phyloP scores from a whole-genome alignment of 2,329 filamentous ascomycete genomes.

The Fusarium annulatum region DNA sequence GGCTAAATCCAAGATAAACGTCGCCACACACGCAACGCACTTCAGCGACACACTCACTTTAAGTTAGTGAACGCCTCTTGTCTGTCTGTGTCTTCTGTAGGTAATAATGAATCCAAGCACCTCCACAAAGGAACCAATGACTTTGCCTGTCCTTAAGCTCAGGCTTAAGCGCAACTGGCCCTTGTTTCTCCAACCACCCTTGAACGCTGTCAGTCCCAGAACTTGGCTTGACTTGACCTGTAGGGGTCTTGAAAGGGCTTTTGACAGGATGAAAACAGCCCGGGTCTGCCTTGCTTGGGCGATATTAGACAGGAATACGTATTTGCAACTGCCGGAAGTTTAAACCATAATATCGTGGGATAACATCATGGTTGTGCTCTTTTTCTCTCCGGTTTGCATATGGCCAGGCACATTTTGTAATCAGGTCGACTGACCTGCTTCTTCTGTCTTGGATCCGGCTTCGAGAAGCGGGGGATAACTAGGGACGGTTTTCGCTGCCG shows the following conservation, averaged over 20 bases:
- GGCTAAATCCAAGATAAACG: slow-evolving; percentile 6
- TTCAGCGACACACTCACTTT: background rate
- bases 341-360: background rate
- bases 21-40: slow-evolving; percentile 28
- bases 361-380: background rate
- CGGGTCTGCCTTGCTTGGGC: slow-evolving; percentile 11
- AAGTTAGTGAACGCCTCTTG: slow-evolving; percentile 1
- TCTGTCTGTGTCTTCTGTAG: background rate
- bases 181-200: slow-evolving; percentile 32
- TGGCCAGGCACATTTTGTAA: background rate
- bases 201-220: slow-evolving; percentile 23
- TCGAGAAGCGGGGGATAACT: slow-evolving; percentile 38
- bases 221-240: background rate
- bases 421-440: slow-evolving; percentile 18
- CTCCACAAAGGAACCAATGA: slow-evolving; percentile 8
- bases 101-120: slow-evolving; percentile 8
- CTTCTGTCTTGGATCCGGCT: slow-evolving; percentile 31
- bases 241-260: slow-evolving; percentile 11
- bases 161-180: slow-evolving; percentile 31
- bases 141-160: slow-evolving; percentile 17
- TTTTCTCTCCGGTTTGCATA: background rate
- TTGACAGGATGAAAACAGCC: slow-evolving; percentile 11
- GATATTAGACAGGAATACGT: slow-evolving; percentile 10
- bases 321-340: slow-evolving; percentile 27
- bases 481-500: slow-evolving; percentile 27